Evolutionary conservation across 2,329 filamentous ascomycete genomes (phyloP), one percentile per base, ranked within the genome.

Genomic region (Chaetomium sp.): DNA sequence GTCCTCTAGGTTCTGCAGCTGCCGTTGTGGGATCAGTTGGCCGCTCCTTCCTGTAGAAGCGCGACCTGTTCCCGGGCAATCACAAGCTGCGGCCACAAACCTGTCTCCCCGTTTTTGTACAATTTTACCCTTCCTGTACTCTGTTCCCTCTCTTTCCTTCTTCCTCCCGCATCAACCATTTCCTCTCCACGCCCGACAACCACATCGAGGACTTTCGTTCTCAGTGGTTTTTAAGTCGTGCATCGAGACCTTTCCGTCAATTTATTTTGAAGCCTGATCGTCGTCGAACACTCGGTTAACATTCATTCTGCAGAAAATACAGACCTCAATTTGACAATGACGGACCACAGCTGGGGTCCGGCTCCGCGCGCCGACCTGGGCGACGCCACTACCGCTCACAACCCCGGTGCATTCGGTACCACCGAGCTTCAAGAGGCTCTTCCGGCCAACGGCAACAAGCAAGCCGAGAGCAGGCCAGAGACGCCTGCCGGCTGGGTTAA

Each of bases 401-500:
- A 56, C 13, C 57, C 38, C 4, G 63, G 57, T 50, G 58, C 63
- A 27, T 71, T 68, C 27, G 57, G 31, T 63, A 68, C 65, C 13
- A 8, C 50, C 2, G 62, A 65, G 38, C 19, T 69, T 12, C 27
- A 49, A 13, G 54, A 33, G 3, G 76, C 78, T 23, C 73, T 79
- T 31, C 62, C 62, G n/a, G 27, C 21, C 21, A 66, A 64, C 35
- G 25, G 61, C 49, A 63, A 60, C 45, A 57, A 35, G 54, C 47
- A 33, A 53, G 53, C 19, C 27, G 54, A 33, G n/a, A 16, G n/a
- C 33, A 49, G 62, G 62, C 38, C 49, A 31, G 33, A 73, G 62
- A 57, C 35, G 27, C 35, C 35, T 6, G 58, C 49, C 3, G 79
- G 80, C 13, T 88, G 85, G 85, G 77, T 76, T 10, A 71, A 80